These are phyloP conservation scores for Malassezia brasiliensis DNA, from an alignment of 1,284 basidiomycete species.

Conservation along the genomic window DNA sequence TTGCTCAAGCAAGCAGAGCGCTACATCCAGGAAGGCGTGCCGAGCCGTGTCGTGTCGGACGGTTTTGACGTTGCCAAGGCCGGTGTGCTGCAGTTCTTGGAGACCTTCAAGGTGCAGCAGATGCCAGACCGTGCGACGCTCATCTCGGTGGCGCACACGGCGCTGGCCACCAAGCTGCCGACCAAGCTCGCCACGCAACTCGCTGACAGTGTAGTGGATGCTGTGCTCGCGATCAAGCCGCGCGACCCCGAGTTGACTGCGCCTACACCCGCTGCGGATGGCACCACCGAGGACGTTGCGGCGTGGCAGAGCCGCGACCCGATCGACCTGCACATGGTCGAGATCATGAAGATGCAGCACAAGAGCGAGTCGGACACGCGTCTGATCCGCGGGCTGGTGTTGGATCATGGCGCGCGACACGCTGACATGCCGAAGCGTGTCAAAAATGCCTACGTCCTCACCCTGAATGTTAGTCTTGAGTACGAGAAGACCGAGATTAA, in stretches of 20 bases:
- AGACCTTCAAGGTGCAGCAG: slow-evolving; percentile 69
- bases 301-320: slow-evolving; percentile 52
- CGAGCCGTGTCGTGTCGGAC: slow-evolving; percentile 88
- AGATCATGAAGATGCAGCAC: slow-evolving; percentile 99
- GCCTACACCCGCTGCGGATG: slow-evolving; percentile 32
- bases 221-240: slow-evolving; percentile 73
- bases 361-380: slow-evolving; percentile 96
- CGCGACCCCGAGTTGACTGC: slow-evolving; percentile 24
- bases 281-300: slow-evolving; percentile 31
- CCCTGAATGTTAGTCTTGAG: slow-evolving; percentile 92
- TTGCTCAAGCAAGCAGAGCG: slow-evolving; percentile 94
- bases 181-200: slow-evolving; percentile 74
- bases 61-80: slow-evolving; percentile 97
- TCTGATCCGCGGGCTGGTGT: slow-evolving; percentile 82
- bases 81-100: slow-evolving; percentile 87
- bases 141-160: slow-evolving; percentile 85
- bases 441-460: slow-evolving; percentile 91
- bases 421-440: slow-evolving; percentile 98
- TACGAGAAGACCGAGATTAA: slow-evolving; percentile 99
- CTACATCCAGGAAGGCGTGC: slow-evolving; percentile 94
- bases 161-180: slow-evolving; percentile 86
- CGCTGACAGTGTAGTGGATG: slow-evolving; percentile 85
- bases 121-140: slow-evolving; percentile 75
- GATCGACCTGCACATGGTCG: slow-evolving; percentile 98
- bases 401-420: slow-evolving; percentile 87